Base-by-base conservation (phyloP, 1,284 basidiomycete species). In the Sporisorium scitamineum region DNA sequence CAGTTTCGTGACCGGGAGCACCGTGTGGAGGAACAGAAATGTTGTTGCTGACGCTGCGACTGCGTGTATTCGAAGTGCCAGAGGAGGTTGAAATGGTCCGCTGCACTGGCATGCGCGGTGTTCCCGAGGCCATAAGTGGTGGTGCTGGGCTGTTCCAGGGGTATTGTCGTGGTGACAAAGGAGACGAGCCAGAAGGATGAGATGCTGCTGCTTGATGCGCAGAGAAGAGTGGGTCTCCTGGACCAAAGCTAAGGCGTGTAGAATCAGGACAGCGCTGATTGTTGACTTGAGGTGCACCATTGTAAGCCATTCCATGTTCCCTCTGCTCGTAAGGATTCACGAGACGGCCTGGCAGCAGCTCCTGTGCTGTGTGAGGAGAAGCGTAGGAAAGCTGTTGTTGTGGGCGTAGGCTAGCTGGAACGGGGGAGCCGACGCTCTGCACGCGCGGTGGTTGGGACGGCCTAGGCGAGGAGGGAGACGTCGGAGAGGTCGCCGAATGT, bases 301-400 rank as follows among this genome's bases (percentile, higher is more conserved):
- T 37, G 9, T 29, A 10, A 5, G 50, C 9, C 27, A 32, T n/a
- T 2, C 8, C 22, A 4, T 57, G 34, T 24, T 57, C 45, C 32
- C 20, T 51, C 53, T 59, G 59, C 32, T 73, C 65, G 39, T 68
- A 58, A 3, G 70, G 70, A 41, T 73, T 73, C 10, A 63, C 60
- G 9, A 73, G 61, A 29, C 57, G 64, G 14, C 29, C 37, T 11
- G 29, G 9, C 9, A 51, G 26, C n/a, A 56, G 39, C 10, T 22
- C 13, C 4, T 44, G 32, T 18, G 34, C 16, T n/a, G 50, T 1
- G 42, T 42, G 22, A 16, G 27, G 41, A 18, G 41, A 29, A 20
- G 58, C 39, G 4, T 52, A 41, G 18, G 45, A 20, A 6, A 11
- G 44, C 31, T 32, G 31, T 2, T 54, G 48, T 18, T 57, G 54